Base-by-base conservation (phyloP, 2,329 filamentous ascomycete genomes). In the Acarospora socialis region DNA sequence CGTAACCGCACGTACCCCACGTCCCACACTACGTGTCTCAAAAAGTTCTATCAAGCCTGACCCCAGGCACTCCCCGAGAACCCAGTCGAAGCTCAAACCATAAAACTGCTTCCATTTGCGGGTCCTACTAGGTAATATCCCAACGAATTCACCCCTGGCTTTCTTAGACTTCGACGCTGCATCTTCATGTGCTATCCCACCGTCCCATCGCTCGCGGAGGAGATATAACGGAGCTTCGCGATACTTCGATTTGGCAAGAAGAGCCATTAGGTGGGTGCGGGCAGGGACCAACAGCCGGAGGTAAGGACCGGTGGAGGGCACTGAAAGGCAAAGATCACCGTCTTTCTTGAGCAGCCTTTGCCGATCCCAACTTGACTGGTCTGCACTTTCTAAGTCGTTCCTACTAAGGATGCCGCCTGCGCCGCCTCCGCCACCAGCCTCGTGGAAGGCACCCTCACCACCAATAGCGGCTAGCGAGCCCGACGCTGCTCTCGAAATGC, bases 401-500 rank as follows among this genome's bases (percentile, higher is more conserved):
- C 21, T 30, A 40, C 35, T 27, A 16, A 34, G 34, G 17, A 39
- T 14, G 9, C 33, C 31, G 22, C 13, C 28, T 28, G 7, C 10
- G 7, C n/a, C 20, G n/a, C 45, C 61, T 32, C 65, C 61, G 6
- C 77, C 78, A 10, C 77, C 77, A 2, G 66, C 70, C 29, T 65
- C 65, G 46, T 77, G 69, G 4, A 81, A 57, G 2, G 71, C 76
- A 13, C 70, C 69, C n/a, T 61, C 55, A 4, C 78, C 78, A 1
- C 80, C 80, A 1, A 83, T 71, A 1, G 79, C 77, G 5, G 63
- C 75, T 2, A 78, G 46, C 3, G 73, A 74, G 9, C 80, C 80
- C 1, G 79, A 77, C 4, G 77, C 70, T 14, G 76, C 73, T 39
- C 60, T 65, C 2, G 73, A 70, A 14, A 80, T 70, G 16, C 62